Conservation (phyloP, 495 filamentous ascomycete species). For the Penicillium paxilli region DNA sequence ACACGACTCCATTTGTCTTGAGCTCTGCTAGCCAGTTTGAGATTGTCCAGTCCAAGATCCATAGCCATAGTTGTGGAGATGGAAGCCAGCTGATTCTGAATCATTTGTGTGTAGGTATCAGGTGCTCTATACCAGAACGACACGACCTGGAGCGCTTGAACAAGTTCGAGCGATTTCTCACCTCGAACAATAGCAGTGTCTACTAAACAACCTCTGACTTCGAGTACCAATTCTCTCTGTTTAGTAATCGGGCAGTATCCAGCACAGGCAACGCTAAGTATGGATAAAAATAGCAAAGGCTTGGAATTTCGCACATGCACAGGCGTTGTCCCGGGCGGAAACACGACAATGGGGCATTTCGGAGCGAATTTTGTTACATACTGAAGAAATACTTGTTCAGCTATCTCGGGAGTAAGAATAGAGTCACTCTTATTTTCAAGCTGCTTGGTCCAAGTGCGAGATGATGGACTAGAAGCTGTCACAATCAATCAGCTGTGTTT, state of each 20-base stretch:
- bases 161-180: conserved; percentile 72
- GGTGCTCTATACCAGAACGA: conserved; percentile 69
- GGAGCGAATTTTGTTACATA: conserved; percentile 48
- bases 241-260: conserved; percentile 52
- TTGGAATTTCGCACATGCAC: conserved; percentile 61
- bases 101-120: conserved; percentile 70
- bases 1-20: conserved; percentile 53
- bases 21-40: conserved; percentile 13
- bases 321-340: conserved; percentile 58
- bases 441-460: no score
- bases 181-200: conserved; percentile 66
- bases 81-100: conserved; percentile 79
- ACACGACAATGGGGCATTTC: conserved; percentile 70
- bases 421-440: no score
- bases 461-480: no score
- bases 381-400: no score
- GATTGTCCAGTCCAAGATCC: conserved; percentile 67
- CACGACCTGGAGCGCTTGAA: no score
- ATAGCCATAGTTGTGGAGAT: conserved; percentile 77
- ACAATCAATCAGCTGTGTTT: no score
- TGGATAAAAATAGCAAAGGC: conserved; percentile 71
- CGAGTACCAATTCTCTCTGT: conserved; percentile 58
- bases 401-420: no score
- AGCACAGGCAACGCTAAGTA: conserved; percentile 62
- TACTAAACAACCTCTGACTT: conserved; percentile 65